Evolutionary conservation across 768 basidiomycete genomes (phyloP).

Genomic region (Phylloporus rhodoxanthus): DNA sequence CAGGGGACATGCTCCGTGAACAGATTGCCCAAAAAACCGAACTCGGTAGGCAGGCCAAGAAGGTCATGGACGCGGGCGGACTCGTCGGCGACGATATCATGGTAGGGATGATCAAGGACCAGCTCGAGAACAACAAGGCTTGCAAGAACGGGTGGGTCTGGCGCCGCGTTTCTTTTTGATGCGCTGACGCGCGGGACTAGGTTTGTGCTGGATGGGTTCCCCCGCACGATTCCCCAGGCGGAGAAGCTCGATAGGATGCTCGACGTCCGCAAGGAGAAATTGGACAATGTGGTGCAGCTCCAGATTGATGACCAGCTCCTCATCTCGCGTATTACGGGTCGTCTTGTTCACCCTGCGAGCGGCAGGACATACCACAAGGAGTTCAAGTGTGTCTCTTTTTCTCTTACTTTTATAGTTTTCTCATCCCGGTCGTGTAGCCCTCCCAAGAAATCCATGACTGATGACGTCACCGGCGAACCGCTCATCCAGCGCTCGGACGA

Average conservation of each 20-base stretch:
- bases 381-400: constrained; percentile 67
- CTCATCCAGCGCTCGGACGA: constrained; percentile 97
- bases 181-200: constrained; percentile 37
- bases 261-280: constrained; percentile 68
- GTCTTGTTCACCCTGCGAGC: constrained; percentile 83
- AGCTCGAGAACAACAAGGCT: constrained; percentile 84
- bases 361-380: constrained; percentile 94
- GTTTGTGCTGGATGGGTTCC: constrained; percentile 99
- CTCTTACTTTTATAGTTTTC: constrained; percentile 4
- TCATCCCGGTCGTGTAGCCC: constrained; percentile 51
- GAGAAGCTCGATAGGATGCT: constrained; percentile 96
- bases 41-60: constrained; percentile 90
- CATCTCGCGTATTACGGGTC: constrained; percentile 96
- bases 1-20: constrained; percentile 97
- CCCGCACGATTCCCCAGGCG: constrained; percentile 93
- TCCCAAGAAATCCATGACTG: constrained; percentile 90
- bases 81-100: constrained; percentile 95
- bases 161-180: background rate
- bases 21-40: constrained; percentile 84
- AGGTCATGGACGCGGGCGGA: constrained; percentile 95
- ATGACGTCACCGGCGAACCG: constrained; percentile 93
- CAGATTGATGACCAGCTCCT: constrained; percentile 91
- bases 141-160: constrained; percentile 90
- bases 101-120: constrained; percentile 95
- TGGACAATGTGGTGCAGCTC: constrained; percentile 90